Conservation (phyloP, 305 asterid species). For the Fraxinus albicans region DNA sequence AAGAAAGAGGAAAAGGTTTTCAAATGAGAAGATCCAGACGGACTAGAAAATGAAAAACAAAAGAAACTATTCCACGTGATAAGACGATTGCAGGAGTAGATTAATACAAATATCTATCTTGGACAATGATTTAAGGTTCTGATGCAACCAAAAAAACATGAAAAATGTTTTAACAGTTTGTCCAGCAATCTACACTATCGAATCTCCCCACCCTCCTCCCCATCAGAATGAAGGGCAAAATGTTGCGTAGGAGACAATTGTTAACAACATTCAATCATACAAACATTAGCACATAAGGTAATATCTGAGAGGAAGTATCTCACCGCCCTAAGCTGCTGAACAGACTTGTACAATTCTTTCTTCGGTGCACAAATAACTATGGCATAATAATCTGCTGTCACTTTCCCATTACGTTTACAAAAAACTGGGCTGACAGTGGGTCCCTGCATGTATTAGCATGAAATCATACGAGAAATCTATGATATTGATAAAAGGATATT, state of each 20-base stretch:
- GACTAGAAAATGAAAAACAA: not conserved
- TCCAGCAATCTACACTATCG: not conserved
- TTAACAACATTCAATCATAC: constrained; percentile 11
- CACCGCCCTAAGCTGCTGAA: constrained; percentile 92
- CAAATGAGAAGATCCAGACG: not conserved
- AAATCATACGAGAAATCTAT: constrained; percentile 14
- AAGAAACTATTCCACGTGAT: not conserved
- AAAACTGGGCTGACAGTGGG: constrained; percentile 94
- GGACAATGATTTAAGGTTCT: not conserved
- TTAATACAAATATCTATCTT: not conserved
- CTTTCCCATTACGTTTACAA: constrained; percentile 56
- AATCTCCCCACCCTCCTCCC: constrained; percentile 3
- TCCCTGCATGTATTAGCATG: constrained; percentile 55
- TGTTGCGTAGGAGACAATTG: not conserved
- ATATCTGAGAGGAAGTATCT: constrained; percentile 23
- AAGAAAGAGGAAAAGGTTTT: not conserved
- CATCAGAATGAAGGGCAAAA: not conserved
- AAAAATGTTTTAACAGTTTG: not conserved
- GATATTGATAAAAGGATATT: not conserved
- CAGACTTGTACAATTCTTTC: constrained; percentile 80
- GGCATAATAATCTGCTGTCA: constrained; percentile 70
- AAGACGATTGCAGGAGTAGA: not conserved
- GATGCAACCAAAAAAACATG: not conserved
- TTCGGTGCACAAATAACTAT: constrained; percentile 88
- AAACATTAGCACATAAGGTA: constrained; percentile 1